These are phyloP conservation scores for Elaeagnus macrophylla DNA, from an alignment of 306 rosid genomes.

Conservation along the genomic window DNA sequence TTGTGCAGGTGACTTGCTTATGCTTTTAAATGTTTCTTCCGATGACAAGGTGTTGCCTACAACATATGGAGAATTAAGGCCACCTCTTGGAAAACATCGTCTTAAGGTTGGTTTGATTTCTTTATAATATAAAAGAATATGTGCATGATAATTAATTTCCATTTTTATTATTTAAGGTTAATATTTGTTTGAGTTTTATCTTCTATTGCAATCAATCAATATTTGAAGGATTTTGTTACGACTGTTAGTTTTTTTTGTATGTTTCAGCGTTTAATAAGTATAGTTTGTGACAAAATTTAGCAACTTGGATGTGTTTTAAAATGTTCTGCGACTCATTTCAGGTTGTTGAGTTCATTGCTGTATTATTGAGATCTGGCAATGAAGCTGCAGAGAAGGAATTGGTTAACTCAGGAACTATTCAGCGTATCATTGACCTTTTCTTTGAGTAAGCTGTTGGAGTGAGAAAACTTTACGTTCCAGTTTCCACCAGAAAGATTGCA, in stretches of 20 bases:
- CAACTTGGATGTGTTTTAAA: not conserved
- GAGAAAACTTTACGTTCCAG: too few species aligned
- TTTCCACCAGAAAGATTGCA: too few species aligned
- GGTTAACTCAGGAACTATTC: constrained; percentile 73
- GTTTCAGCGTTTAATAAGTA: too few species aligned
- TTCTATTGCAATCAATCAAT: too few species aligned
- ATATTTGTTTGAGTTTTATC: too few species aligned
- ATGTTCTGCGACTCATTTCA: constrained; percentile 30
- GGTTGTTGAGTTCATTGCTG: constrained; percentile 90
- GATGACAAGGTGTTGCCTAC: constrained; percentile 56
- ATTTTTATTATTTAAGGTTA: not conserved
- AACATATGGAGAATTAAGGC: constrained; percentile 90
- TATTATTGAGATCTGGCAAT: constrained; percentile 69
- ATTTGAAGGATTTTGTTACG: too few species aligned
- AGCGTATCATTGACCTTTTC: constrained; percentile 69
- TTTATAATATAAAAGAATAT: not conserved
- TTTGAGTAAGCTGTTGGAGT: constrained; percentile 52
- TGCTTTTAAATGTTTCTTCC: constrained; percentile 75
- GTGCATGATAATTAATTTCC: not conserved
- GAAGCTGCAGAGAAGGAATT: constrained; percentile 88
- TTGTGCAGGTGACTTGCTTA: constrained; percentile 72
- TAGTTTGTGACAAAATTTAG: not conserved
- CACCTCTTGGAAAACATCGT: constrained; percentile 97
- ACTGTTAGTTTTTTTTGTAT: too few species aligned
- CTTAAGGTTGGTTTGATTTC: constrained; percentile 47